Base-by-base conservation (phyloP, 805 yeast species). In the Wickerhamiella spandovensis region DNA sequence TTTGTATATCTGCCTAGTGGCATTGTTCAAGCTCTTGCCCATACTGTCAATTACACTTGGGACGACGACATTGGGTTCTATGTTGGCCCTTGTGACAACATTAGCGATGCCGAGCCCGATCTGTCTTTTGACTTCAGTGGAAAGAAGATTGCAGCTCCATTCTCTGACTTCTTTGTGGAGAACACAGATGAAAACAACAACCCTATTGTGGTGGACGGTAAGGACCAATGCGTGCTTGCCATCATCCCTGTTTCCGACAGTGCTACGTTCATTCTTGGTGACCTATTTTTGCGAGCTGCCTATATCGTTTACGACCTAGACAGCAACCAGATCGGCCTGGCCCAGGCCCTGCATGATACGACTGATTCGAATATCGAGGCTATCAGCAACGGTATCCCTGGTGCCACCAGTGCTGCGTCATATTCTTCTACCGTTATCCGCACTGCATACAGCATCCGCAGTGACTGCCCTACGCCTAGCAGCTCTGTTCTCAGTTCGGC, bases 261-360 rank as follows among this genome's bases (percentile, higher is more conserved):
- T 9, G 46, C 44, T 42, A 41, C 61, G 68, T 48, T 56, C 46
- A 69, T 79, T 50, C 67, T 84, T 30, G 90, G 90, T 13, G 87
- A 81, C 61, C 71, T 74, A 45, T 75, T 83, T 61, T 65, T 84
- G 53, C 71, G 84, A 51, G 72, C 75, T 43, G 82, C 81, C 7
- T 84, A 83, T 60, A 72, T 76, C 25, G 86, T 80, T 20, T 81
- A 74, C 62, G 84, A 84, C 61, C 66, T 81, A 47, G 84, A 79
- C 37, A 73, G 72, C 56, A 61, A 61, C 45, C 70, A 74, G 59
- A 67, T 83, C 32, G 76, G 81, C 1, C 54, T 83, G 48, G 87
- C 81, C 15, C 76, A 73, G 55, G 72, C 74, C 39, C 56, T 53
- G 39, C 57, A 49, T 49, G 56, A 64, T 50, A 47, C 48, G 3